Percentiles rank a stretch among this genome's conserved stretches.
Conservation (phyloP, 2,329 filamentous ascomycete genomes). For the Talaromyces atroroseus region DNA sequence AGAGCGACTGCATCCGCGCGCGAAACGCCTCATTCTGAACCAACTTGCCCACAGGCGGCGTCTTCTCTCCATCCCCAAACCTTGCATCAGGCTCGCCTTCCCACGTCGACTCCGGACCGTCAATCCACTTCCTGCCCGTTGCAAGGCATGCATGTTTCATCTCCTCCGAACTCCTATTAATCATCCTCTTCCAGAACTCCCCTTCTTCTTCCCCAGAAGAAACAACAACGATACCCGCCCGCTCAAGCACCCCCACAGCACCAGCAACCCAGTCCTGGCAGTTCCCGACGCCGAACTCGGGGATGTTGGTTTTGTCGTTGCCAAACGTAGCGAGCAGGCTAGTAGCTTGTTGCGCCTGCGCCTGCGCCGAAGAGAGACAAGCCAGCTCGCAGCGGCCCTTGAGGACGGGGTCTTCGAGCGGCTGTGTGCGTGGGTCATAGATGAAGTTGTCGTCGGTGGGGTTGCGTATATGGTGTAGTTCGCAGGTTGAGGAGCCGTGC, state of each 20-base stretch:
- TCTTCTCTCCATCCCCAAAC: constrained; percentile 11
- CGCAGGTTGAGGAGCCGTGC: constrained; percentile 16
- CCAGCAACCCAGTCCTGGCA: constrained; percentile 17
- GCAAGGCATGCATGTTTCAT: constrained; percentile 14
- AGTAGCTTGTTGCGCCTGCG: background rate
- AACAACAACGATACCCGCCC: background rate
- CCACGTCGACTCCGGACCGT: constrained; percentile 6
- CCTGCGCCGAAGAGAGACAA: constrained; percentile 12
- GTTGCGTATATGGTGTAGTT: constrained; percentile 21
- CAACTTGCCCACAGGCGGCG: constrained; percentile 13
- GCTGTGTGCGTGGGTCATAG: constrained; percentile 19
- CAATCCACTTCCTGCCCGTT: constrained; percentile 14
- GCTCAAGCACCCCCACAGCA: constrained; percentile 12
- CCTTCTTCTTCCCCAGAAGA: constrained; percentile 12
- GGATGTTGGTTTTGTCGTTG: constrained; percentile 14
- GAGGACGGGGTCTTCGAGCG: constrained; percentile 18
- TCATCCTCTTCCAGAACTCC: constrained; percentile 18
- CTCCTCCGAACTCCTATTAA: constrained; percentile 15
- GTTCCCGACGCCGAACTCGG: constrained; percentile 17
- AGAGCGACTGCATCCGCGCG: constrained; percentile 15
- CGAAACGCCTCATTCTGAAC: constrained; percentile 12
- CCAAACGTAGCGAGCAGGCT: constrained; percentile 15
- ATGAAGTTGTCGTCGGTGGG: constrained; percentile 17
- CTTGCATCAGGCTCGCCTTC: constrained; percentile 16
- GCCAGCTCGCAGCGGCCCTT: constrained; percentile 18